Conservation (phyloP, 306 rosid species). For the Casuarina glauca region DNA sequence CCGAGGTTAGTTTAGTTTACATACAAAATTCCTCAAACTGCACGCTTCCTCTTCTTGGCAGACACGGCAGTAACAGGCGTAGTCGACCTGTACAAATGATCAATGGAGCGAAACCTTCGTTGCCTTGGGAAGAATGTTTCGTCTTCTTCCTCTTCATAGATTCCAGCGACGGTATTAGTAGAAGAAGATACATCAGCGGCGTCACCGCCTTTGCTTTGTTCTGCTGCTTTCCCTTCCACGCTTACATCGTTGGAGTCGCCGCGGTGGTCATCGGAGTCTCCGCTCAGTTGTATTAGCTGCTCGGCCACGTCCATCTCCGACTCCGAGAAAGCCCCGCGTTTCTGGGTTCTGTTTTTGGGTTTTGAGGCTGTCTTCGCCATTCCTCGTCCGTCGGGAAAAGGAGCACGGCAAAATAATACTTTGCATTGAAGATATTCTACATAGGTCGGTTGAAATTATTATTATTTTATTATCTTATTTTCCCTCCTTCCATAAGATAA, state of each 20-base stretch:
- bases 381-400: too few relatives aligned
- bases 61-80: constrained; percentile 20
- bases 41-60: constrained; percentile 11
- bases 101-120: constrained; percentile 5
- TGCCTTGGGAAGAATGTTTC: constrained; percentile 8
- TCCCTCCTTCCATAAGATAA: too few relatives aligned
- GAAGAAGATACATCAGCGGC: neutral
- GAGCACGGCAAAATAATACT: too few relatives aligned
- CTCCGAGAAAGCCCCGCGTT: neutral
- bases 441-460: too few relatives aligned
- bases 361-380: constrained; percentile 23
- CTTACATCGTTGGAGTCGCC: constrained; percentile 27
- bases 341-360: constrained; percentile 11
- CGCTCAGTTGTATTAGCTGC: constrained; percentile 45
- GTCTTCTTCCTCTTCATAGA: constrained; percentile 28
- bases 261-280: constrained; percentile 2
- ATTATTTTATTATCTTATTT: too few relatives aligned
- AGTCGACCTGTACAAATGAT: constrained; percentile 25
- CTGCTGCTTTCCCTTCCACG: constrained; percentile 7
- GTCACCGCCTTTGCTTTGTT: constrained; percentile 4
- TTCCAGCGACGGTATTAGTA: too few relatives aligned
- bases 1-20: neutral
- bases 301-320: constrained; percentile 42
- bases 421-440: too few relatives aligned
- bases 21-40: neutral